Base-by-base conservation (phyloP, 192 early-diverging fungal species). In the Rhizophagus clarus region DNA sequence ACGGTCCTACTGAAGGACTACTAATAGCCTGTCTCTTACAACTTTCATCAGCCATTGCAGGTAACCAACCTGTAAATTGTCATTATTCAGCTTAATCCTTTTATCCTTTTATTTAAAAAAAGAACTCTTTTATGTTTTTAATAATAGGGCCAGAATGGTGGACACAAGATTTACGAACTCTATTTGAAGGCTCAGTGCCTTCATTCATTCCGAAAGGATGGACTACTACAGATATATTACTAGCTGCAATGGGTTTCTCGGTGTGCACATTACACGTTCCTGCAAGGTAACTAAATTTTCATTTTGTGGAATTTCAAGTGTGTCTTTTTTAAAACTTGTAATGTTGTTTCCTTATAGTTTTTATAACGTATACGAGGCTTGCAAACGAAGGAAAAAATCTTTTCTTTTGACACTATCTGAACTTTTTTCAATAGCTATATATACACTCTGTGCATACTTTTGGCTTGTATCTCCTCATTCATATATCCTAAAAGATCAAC, bases 1-100 rank as follows among this genome's bases (percentile, higher is more conserved):
- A 95, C 76, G 95, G 95, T 42, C 95, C 95, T 26, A 95, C 94
- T 5, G 95, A 97, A 84, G 93, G 94, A 61, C 85, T 97, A 63
- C 88, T 96, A 28, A 22, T 85, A 14, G 92, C 91, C 29, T 93
- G 92, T 74, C 47, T 91, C 17, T 87, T 87, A 15, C 89, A 93
- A 81, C 81, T 92, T 63, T 83, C 89, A 61, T 95, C 95, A 40
- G 94, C 94, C 15, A 85, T 93, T 80, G 91, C 85, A 60, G 93
- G 93, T 85, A 81, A 68, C 15, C 61, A 20, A 34, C 47, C 42
- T 11, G 7, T 71, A 49, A 49, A 64, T 74, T 42, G 10, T 47
- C 31, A 72, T 32, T 49, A 11, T 61, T n/a, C 3, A 8, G 34
- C 60, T 20, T 32, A 31, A 49, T 34, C 31, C 3, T 47, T 56